Base-by-base conservation (phyloP, 257 asterid genomes). In the Asclepias syriaca region DNA sequence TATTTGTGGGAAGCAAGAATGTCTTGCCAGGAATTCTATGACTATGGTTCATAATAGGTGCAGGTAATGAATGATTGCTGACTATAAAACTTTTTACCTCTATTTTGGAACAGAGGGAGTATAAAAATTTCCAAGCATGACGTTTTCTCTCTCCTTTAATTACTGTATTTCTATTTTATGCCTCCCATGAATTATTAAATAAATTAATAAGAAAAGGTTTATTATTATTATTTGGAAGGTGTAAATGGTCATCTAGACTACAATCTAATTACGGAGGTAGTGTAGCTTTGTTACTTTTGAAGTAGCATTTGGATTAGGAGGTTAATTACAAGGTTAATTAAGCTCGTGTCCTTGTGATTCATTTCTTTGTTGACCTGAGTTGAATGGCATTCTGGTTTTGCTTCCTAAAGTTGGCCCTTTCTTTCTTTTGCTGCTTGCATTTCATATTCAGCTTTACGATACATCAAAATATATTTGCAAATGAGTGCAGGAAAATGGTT, bases 31-130 rank as follows among this genome's bases (percentile, higher is more conserved):
- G 66, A 90, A 92, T 79, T 86, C 99, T 72, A 95, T 92, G 99
- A 87, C 96, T 58, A 85, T 95, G 71, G 91, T 92, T 69, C 99
- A 95, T 84, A 95, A 95, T 83, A 81, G 98, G 70, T 95, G 98
- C 97, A 90, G 99, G 98, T 95, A 87, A 80, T 66, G 77, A 65
- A 48, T 56, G 51, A 34, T 43, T 8, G 9, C 11, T 43, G 9
- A 43, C 48, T 8, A 43, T 43, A 43, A 43, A 43, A 43, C 1
- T 43, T 43, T 43, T 43, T 43, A 43, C 48, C 10, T 43, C 48
- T 43, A 43, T 43, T 43, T 43, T 43, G 48, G 8, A 43, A 43
- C 48, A 43, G 48, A 8, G 48, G 48, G 10, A 43, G 48, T 43
- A 43, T 43, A 9, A 8, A 43, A 43, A 43, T 43, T 43, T 43